Conservation (phyloP, 1,139 yeast genomes). For the Kodamaea suecica region DNA sequence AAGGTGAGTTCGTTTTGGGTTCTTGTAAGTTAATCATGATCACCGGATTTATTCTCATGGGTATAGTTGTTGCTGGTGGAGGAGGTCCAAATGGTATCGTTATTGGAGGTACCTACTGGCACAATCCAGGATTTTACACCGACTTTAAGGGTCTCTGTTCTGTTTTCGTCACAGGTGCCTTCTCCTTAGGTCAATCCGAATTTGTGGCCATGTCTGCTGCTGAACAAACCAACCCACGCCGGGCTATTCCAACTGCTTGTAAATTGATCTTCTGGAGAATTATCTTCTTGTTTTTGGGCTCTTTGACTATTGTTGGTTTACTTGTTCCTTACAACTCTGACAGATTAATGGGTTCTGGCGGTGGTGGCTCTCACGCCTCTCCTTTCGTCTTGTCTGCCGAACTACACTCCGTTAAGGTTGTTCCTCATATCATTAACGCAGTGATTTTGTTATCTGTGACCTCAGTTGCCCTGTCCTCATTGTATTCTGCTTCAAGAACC, state of each 20-base stretch:
- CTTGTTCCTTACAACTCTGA: conserved; percentile 41
- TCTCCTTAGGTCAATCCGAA: conserved; percentile 43
- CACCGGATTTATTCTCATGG: conserved; percentile 29
- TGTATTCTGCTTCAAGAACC: conserved; percentile 44
- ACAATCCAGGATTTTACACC: conserved; percentile 22
- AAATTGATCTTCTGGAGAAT: conserved; percentile 41
- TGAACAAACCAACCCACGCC: conserved; percentile 40
- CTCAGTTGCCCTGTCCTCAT: conserved; percentile 44
- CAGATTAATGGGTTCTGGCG: conserved; percentile 38
- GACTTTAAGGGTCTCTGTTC: conserved; percentile 40
- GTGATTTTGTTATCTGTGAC: conserved; percentile 45
- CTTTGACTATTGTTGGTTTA: conserved; percentile 40
- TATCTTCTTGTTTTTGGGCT: conserved; percentile 38
- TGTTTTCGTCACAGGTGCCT: conserved; percentile 43
- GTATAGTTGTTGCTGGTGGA: conserved; percentile 29
- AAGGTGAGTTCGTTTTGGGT: conserved; percentile 32
- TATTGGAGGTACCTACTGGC: conserved; percentile 35
- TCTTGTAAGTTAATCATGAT: conserved; percentile 22
- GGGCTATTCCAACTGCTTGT: conserved; percentile 41
- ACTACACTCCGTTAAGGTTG: conserved; percentile 36
- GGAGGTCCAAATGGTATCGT: conserved; percentile 22
- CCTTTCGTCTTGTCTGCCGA: conserved; percentile 47
- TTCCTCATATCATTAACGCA: conserved; percentile 42
- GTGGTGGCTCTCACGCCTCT: conserved; percentile 38
- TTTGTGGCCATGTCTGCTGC: conserved; percentile 42